Evolutionary conservation across 768 basidiomycete genomes (phyloP), one percentile per base, ranked within the genome.

Genomic region (Termitomyces sp.): DNA sequence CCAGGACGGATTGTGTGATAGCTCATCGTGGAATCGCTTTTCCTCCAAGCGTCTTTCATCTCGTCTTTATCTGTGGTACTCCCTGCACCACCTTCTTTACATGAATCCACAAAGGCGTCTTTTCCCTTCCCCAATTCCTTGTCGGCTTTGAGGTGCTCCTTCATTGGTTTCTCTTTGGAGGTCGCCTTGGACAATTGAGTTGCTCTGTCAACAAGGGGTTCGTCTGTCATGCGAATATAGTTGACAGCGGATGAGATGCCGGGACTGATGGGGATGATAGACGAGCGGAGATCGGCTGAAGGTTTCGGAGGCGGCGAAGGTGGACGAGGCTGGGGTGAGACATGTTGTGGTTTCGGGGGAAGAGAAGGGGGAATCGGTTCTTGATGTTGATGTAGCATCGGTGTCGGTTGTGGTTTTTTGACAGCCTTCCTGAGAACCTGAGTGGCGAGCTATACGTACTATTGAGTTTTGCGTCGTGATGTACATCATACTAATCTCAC

Each of bases 1-100:
- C 81, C 75, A 36, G 85, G 81, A 32, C 88, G 81, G 56, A 89
- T 81, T 20, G 89, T 91, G 61, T 81, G 81, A 66, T 86, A 84
- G 65, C 88, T 86, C 66, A 86, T 82, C n/a, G 88, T 90, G 6
- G 90, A 85, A 70, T 92, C 90, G 63, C 89, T 90, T 72, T 88
- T 89, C 65, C 90, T 75, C 86, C 89, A 88, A 33, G 78, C 76
- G 61, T 92, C 90, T 73, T 87, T 91, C 65, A 68, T 68, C 47
- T 81, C 78, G 44, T 59, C 64, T 67, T 72, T 71, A 53, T 70
- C 67, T 8, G 57, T 57, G n/a, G 45, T 18, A 45, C 52, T 33
- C 24, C 46, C 52, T 51, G 43, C 54, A 33, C 60, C 60, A 6
- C 9, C 28, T 33, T 57, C 60, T n/a, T 26, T 24, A 16, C 33